phyloP scores from a whole-genome alignment of 768 basidiomycete species.

The Favolaschia claudopus region DNA sequence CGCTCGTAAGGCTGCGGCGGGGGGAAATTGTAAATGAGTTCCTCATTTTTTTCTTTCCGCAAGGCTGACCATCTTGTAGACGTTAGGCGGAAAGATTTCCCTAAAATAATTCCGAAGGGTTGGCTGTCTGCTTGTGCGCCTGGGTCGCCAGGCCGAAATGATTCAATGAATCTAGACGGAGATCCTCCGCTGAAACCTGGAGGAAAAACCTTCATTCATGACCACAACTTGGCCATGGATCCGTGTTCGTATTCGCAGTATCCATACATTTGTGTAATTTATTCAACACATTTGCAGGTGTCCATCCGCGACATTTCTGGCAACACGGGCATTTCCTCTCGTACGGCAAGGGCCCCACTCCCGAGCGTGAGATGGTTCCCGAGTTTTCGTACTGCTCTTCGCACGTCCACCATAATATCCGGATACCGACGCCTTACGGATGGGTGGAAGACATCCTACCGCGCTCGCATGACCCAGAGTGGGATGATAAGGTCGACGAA shows the following conservation, averaged over 20 bases:
- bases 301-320: slow-evolving; percentile 51
- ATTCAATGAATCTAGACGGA: slow-evolving; percentile 41
- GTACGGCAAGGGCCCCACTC: slow-evolving; percentile 52
- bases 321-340: slow-evolving; percentile 63
- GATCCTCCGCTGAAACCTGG: slow-evolving; percentile 39
- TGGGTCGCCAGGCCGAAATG: slow-evolving; percentile 44
- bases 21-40: slow-evolving; percentile 23
- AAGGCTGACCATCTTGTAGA: slow-evolving; percentile 26
- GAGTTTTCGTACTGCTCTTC: slow-evolving; percentile 63
- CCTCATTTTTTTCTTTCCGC: neutral
- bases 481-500: slow-evolving; percentile 69
- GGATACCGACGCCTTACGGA: slow-evolving; percentile 53
- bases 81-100: slow-evolving; percentile 39
- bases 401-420: slow-evolving; percentile 62
- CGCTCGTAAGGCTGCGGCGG: slow-evolving; percentile 30
- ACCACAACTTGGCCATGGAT: slow-evolving; percentile 57
- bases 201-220: slow-evolving; percentile 56
- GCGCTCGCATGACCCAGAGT: slow-evolving; percentile 62
- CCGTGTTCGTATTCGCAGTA: slow-evolving; percentile 42
- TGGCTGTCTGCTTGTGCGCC: slow-evolving; percentile 52
- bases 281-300: neutral
- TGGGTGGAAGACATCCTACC: slow-evolving; percentile 54
- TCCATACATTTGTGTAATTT: neutral
- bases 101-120: slow-evolving; percentile 38
- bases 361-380: slow-evolving; percentile 52